Evolutionary conservation across 441 rosid species (phyloP).

Genomic region (Syzygium malaccense): DNA sequence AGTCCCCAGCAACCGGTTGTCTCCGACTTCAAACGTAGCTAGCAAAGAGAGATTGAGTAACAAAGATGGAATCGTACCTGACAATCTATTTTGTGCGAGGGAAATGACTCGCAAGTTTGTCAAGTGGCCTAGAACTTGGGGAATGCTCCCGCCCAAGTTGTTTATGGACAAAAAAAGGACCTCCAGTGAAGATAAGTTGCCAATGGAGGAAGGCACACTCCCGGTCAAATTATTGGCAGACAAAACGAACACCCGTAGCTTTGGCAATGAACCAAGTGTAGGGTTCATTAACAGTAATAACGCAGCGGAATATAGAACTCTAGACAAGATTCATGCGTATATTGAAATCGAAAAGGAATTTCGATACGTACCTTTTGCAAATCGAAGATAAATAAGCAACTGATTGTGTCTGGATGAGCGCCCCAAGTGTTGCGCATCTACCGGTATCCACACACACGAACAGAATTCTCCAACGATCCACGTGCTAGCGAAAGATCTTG

Average conservation of each 20-base stretch:
- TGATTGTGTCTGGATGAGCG: too few species aligned
- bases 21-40: rapidly evolving
- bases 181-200: background rate
- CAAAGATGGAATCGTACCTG: background rate
- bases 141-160: background rate
- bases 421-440: too few species aligned
- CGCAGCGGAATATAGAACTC: too few species aligned
- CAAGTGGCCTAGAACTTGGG: background rate
- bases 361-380: too few species aligned
- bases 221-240: background rate
- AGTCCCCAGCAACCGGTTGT: background rate
- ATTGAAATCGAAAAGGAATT: too few species aligned
- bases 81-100: background rate
- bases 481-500: too few species aligned
- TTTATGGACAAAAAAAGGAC: background rate
- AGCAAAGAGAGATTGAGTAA: background rate
- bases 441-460: too few species aligned
- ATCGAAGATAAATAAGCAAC: too few species aligned
- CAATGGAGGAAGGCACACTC: background rate
- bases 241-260: background rate
- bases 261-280: background rate
- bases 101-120: background rate
- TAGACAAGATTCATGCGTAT: too few species aligned
- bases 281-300: too few species aligned
- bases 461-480: too few species aligned